phyloP scores from a whole-genome alignment of 2,329 filamentous ascomycete species.

The Penicillium sp. region DNA sequence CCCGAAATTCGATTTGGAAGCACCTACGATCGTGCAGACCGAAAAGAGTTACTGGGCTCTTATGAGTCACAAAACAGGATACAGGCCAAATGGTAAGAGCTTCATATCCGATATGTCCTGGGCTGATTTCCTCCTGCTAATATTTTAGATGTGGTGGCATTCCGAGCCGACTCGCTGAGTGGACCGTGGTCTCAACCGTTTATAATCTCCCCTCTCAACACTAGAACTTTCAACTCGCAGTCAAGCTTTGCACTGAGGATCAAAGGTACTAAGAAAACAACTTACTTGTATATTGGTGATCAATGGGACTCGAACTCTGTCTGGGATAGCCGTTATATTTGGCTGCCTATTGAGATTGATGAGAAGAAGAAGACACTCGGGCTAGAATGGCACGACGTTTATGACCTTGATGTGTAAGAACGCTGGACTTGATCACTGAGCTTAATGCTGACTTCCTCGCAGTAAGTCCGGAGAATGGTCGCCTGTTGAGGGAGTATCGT shows the following conservation, averaged over 20 bases:
- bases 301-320: conserved; percentile 61
- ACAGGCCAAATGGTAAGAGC: conserved; percentile 59
- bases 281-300: conserved; percentile 57
- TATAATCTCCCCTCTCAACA: conserved; percentile 57
- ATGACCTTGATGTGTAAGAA: conserved; percentile 55
- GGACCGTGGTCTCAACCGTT: conserved; percentile 62
- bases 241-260: conserved; percentile 57
- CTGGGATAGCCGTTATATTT: conserved; percentile 63
- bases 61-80: conserved; percentile 68
- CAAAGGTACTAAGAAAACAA: conserved; percentile 53
- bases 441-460: neutral
- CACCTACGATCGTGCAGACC: conserved; percentile 64
- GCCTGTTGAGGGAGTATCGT: conserved; percentile 53
- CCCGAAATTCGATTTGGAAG: conserved; percentile 64
- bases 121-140: neutral
- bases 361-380: conserved; percentile 56
- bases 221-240: conserved; percentile 58
- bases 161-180: conserved; percentile 55
- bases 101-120: neutral
- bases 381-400: conserved; percentile 60
- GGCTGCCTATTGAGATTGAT: conserved; percentile 59
- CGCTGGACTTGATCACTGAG: neutral
- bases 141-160: conserved; percentile 56
- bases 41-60: conserved; percentile 63
- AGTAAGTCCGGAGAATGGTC: conserved; percentile 54